Conservation (phyloP, 2,329 filamentous ascomycete species). For the Sclerotinia sclerotiorum region DNA sequence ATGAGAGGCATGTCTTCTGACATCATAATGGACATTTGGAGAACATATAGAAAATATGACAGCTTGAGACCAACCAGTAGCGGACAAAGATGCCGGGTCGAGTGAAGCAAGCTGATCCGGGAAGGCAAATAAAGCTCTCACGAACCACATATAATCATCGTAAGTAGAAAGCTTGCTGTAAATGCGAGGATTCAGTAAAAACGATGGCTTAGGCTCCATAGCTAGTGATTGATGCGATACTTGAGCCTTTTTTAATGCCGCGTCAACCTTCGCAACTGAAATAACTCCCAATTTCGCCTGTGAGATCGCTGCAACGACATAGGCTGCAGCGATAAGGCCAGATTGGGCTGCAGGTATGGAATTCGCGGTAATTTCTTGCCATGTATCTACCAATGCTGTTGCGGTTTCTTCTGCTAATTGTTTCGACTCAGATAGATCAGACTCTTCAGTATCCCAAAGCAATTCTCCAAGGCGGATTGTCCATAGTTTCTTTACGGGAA, state of each 20-base stretch:
- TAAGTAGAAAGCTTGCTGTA: conserved; percentile 75
- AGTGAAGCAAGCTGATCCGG: conserved; percentile 51
- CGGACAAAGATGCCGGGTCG: conserved; percentile 51
- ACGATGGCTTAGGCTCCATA: conserved; percentile 78
- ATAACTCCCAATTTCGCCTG: conserved; percentile 54
- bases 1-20: conserved; percentile 63
- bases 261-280: conserved; percentile 54
- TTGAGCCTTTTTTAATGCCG: conserved; percentile 60
- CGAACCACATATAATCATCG: conserved; percentile 77
- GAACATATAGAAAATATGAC: conserved; percentile 77
- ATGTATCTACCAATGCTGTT: conserved; percentile 63
- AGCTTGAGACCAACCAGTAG: conserved; percentile 76
- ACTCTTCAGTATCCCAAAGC: conserved; percentile 57
- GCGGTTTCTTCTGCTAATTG: conserved; percentile 55
- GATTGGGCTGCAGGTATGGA: conserved; percentile 76
- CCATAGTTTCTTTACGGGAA: conserved; percentile 77
- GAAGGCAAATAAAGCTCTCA: conserved; percentile 65
- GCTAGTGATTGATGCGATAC: conserved; percentile 65
- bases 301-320: conserved; percentile 67
- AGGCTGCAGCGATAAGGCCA: conserved; percentile 77
- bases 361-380: conserved; percentile 77
- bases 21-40: conserved; percentile 56
- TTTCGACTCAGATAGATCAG: conserved; percentile 49
- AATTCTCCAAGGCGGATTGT: conserved; percentile 70
- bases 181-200: conserved; percentile 78